Percentiles rank a stretch among this genome's conserved stretches.
These are phyloP conservation scores for Venturiaceae sp. DNA, from an alignment of 2,329 filamentous ascomycete species.

Conservation along the genomic window DNA sequence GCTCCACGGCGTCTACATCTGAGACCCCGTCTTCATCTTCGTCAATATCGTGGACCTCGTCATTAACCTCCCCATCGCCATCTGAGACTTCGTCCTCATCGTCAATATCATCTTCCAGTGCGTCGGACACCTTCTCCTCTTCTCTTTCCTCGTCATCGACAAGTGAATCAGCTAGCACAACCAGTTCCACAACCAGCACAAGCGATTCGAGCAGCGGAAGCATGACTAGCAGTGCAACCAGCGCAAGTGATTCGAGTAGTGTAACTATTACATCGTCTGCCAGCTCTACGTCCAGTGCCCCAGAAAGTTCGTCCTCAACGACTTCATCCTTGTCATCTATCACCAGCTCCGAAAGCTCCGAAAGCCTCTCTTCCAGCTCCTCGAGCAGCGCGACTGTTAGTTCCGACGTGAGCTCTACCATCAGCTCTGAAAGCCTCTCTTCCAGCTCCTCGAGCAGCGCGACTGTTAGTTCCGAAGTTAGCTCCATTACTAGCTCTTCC, in stretches of 20 bases:
- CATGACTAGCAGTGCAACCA: slow-evolving; percentile 34
- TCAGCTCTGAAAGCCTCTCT: background rate
- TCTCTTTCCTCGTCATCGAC: background rate
- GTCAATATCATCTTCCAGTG: background rate
- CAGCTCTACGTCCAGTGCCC: too few species aligned
- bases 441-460: too few species aligned
- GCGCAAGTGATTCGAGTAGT: too few species aligned
- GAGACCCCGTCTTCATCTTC: background rate
- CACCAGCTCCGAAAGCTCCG: slow-evolving; percentile 58
- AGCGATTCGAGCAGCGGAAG: background rate
- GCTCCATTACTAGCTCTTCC: too few species aligned
- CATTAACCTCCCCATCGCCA: background rate
- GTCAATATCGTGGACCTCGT: background rate
- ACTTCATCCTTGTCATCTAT: slow-evolving; percentile 21
- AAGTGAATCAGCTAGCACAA: background rate
- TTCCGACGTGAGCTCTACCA: background rate
- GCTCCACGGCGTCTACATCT: too few species aligned
- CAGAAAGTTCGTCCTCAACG: background rate
- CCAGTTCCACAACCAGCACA: background rate
- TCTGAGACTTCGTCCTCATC: background rate
- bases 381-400: slow-evolving; percentile 35
- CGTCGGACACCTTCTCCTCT: background rate
- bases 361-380: slow-evolving; percentile 65
- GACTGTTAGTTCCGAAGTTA: too few species aligned
- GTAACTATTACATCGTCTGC: too few species aligned